Evolutionary conservation across 768 basidiomycete genomes (phyloP).

Genomic region (Clathrus columnatus): DNA sequence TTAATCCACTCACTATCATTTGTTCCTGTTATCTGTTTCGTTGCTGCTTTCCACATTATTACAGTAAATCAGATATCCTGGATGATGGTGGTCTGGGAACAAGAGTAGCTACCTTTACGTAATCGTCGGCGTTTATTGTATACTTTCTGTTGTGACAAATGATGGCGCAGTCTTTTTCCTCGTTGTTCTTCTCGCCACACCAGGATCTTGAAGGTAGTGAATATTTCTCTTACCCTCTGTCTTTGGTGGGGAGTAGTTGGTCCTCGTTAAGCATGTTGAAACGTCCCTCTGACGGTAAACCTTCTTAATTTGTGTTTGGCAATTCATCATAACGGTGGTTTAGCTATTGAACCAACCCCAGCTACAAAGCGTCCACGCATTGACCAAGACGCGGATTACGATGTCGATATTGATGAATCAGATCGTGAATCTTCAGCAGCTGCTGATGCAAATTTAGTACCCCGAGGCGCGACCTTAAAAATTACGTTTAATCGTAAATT

Average conservation of each 20-base stretch:
- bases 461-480: conserved; percentile 31
- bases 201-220: conserved; percentile 1
- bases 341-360: neutral
- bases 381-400: conserved; percentile 10
- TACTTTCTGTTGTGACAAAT: neutral
- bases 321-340: neutral
- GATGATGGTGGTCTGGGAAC: conserved; percentile 8
- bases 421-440: conserved; percentile 18
- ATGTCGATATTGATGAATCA: conserved; percentile 36
- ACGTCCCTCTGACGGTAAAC: conserved; percentile 32
- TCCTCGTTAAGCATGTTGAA: conserved; percentile 20
- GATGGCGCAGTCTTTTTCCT: neutral
- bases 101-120: neutral
- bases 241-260: neutral
- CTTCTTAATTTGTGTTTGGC: neutral
- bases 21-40: conserved; percentile 83
- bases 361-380: conserved; percentile 7
- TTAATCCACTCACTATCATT: conserved; percentile 65
- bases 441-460: conserved; percentile 38
- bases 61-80: conserved; percentile 13
- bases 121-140: neutral
- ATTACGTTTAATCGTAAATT: conserved; percentile 85
- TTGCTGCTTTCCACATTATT: conserved; percentile 83
- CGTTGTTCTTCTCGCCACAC: neutral
- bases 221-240: neutral